Conservation (phyloP, 2,329 filamentous ascomycete genomes). For the Fusarium kyushuense region DNA sequence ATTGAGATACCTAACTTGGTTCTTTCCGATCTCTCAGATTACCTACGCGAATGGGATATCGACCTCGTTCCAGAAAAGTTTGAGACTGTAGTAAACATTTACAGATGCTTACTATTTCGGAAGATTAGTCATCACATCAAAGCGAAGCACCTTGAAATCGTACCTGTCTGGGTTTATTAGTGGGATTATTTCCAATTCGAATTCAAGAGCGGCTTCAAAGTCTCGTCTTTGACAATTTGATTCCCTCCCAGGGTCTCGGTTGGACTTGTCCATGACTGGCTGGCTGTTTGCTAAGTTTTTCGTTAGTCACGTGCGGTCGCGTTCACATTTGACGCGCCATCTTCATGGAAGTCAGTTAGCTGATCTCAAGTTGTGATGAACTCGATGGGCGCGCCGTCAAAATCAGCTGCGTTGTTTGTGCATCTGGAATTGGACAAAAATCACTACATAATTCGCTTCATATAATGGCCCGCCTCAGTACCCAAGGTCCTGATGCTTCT, state of each 20-base stretch:
- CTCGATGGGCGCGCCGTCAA: background rate
- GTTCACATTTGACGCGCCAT: conserved; percentile 1
- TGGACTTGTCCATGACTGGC: too few relatives aligned
- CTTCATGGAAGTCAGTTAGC: background rate
- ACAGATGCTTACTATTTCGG: background rate
- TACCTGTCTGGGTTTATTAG: background rate
- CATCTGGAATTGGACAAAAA: background rate
- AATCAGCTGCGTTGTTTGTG: background rate
- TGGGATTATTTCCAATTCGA: background rate
- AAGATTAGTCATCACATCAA: background rate
- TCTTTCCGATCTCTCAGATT: background rate
- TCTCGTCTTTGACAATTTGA: background rate
- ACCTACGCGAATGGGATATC: background rate
- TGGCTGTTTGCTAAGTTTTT: too few relatives aligned
- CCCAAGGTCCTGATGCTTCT: conserved; percentile 29
- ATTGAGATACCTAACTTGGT: background rate
- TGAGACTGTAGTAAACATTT: background rate
- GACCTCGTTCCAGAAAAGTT: background rate
- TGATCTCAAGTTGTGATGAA: background rate
- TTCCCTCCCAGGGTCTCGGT: too few relatives aligned
- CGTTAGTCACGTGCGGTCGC: background rate
- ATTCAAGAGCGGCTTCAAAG: background rate
- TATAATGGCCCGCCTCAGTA: conserved; percentile 43
- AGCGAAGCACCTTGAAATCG: background rate
- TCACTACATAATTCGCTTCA: too few relatives aligned